Conservation (phyloP, 1,284 basidiomycete species). For the Cryptococcus hybrid region DNA sequence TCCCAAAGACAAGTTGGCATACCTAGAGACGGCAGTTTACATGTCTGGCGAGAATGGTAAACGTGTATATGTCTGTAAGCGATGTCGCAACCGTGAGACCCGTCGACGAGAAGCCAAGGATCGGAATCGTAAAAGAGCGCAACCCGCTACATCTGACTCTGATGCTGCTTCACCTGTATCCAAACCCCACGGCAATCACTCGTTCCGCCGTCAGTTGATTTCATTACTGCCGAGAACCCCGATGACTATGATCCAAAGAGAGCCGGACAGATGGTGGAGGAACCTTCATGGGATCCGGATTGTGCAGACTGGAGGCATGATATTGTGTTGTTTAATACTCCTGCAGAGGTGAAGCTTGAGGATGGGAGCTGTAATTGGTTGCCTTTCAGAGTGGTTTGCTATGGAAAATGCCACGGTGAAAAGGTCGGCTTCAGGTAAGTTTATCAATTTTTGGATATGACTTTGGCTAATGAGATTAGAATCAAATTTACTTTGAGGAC, state of each 20-base stretch:
- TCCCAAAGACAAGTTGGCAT: slow-evolving; percentile 36
- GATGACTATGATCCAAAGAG: slow-evolving; percentile 41
- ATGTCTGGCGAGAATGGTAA: slow-evolving; percentile 42
- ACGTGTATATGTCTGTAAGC: slow-evolving; percentile 71
- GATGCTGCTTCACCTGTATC: slow-evolving; percentile 21
- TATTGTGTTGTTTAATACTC: slow-evolving; percentile 94
- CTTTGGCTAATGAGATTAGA: slow-evolving; percentile 46
- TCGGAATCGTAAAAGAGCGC: slow-evolving; percentile 29
- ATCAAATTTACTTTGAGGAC: slow-evolving; percentile 89
- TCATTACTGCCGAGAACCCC: slow-evolving; percentile 40
- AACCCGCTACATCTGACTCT: slow-evolving; percentile 30
- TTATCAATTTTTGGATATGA: not conserved
- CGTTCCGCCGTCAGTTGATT: slow-evolving; percentile 30
- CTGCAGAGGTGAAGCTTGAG: slow-evolving; percentile 85
- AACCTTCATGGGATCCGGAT: slow-evolving; percentile 42
- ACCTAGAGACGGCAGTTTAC: slow-evolving; percentile 47
- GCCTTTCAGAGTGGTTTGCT: slow-evolving; percentile 95
- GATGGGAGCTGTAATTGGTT: slow-evolving; percentile 77
- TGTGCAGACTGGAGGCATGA: slow-evolving; percentile 53
- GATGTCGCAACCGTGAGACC: slow-evolving; percentile 80
- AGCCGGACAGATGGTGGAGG: slow-evolving; percentile 39
- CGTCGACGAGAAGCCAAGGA: slow-evolving; percentile 46
- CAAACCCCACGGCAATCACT: slow-evolving; percentile 10
- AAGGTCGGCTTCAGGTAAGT: slow-evolving; percentile 80
- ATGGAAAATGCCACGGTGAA: slow-evolving; percentile 97